Percentiles rank a stretch among this genome's conserved stretches.
These are phyloP conservation scores for Saccharomyces hybrid DNA, from an alignment of 1,139 yeast genomes.

Conservation along the genomic window DNA sequence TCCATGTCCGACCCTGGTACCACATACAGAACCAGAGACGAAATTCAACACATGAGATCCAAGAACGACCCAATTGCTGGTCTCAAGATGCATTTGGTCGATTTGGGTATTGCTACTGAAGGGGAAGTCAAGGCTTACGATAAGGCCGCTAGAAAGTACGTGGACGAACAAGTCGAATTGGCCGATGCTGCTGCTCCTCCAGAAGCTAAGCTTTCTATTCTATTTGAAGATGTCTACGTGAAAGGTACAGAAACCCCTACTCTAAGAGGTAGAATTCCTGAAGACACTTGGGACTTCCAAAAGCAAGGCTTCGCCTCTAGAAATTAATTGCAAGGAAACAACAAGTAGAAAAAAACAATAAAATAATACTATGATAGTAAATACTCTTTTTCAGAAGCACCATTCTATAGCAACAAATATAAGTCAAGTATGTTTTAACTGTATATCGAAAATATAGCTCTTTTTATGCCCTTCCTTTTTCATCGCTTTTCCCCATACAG, in stretches of 20 bases:
- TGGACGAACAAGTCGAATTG: slow-evolving; percentile 86
- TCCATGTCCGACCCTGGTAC: slow-evolving; percentile 99
- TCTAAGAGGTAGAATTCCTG: slow-evolving; percentile 94
- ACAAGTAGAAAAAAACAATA: not conserved
- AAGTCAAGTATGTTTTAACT: not conserved
- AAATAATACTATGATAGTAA: not conserved
- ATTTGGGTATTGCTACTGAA: slow-evolving; percentile 79
- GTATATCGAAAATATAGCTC: not conserved
- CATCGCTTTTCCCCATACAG: not conserved
- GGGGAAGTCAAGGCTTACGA: slow-evolving; percentile 90
- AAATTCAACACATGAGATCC: slow-evolving; percentile 98
- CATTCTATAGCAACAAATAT: not conserved
- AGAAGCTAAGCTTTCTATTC: slow-evolving; percentile 87
- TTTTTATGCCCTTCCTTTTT: not conserved
- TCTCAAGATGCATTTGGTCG: slow-evolving; percentile 77
- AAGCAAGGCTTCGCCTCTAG: slow-evolving; percentile 55
- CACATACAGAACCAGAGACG: slow-evolving; percentile 99
- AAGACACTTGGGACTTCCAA: slow-evolving; percentile 81
- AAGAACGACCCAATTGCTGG: slow-evolving; percentile 98
- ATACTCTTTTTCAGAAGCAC: not conserved
- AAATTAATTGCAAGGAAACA: slow-evolving; percentile 5
- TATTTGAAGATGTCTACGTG: slow-evolving; percentile 94
- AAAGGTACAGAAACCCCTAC: slow-evolving; percentile 89
- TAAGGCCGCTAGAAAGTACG: slow-evolving; percentile 91
- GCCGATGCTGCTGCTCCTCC: slow-evolving; percentile 96